Percentiles rank a stretch among this genome's conserved stretches.
Conservation (phyloP, 306 rosid genomes). For the Corylus heterophylla region DNA sequence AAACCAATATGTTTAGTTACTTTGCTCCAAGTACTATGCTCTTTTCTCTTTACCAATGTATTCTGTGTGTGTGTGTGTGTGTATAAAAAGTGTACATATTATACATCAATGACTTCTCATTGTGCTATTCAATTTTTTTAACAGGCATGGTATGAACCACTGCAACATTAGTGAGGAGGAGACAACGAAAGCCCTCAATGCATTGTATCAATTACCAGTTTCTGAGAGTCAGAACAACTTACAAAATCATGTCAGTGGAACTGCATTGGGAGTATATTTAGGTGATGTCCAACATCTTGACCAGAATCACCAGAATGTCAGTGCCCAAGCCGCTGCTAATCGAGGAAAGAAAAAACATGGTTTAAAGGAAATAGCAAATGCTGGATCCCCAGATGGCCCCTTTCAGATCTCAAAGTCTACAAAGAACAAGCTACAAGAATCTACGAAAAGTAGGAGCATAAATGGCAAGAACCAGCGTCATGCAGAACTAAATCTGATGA, state of each 20-base stretch:
- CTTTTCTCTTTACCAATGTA: neutral
- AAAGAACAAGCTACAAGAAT: constrained; percentile 41
- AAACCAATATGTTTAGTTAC: constrained; percentile 18
- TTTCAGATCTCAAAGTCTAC: constrained; percentile 30
- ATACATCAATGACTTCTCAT: constrained; percentile 26
- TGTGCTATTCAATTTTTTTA: constrained; percentile 31
- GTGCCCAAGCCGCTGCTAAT: constrained; percentile 34
- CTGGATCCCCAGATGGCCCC: constrained; percentile 34
- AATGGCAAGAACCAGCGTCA: constrained; percentile 45
- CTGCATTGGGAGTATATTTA: constrained; percentile 36
- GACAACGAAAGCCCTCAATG: constrained; percentile 56
- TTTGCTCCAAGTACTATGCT: constrained; percentile 10
- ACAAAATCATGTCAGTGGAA: constrained; percentile 42
- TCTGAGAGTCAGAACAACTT: constrained; percentile 44
- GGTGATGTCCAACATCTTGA: constrained; percentile 38
- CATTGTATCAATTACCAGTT: constrained; percentile 53
- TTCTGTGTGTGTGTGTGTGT: neutral
- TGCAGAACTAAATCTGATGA: constrained; percentile 37
- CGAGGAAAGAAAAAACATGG: constrained; percentile 50
- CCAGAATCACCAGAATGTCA: constrained; percentile 30
- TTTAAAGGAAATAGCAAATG: constrained; percentile 40
- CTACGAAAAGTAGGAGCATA: constrained; percentile 43
- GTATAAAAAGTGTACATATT: neutral
- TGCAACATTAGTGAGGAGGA: constrained; percentile 74
- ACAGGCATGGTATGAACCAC: constrained; percentile 78